Conservation (phyloP, 768 basidiomycete genomes). For the Auriculariales sp. region DNA sequence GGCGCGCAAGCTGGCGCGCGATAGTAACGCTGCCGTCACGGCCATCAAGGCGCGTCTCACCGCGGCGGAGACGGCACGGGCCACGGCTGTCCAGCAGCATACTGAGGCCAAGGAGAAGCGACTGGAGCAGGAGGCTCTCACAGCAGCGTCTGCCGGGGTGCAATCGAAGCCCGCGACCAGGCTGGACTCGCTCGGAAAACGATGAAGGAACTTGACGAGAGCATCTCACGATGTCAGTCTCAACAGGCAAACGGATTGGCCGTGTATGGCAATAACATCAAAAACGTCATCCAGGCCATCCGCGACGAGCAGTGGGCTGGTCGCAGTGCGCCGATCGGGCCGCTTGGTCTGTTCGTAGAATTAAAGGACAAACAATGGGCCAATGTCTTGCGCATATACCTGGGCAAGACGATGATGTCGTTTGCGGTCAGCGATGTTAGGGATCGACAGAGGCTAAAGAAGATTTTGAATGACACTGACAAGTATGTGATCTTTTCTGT, state of each 20-base stretch:
- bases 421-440: slow-evolving; percentile 65
- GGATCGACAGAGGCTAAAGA: slow-evolving; percentile 44
- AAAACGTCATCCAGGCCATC: slow-evolving; percentile 40
- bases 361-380: slow-evolving; percentile 61
- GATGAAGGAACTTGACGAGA: slow-evolving; percentile 32
- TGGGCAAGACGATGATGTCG: slow-evolving; percentile 45
- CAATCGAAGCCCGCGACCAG: neutral
- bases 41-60: neutral
- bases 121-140: too few species aligned
- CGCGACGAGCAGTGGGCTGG: slow-evolving; percentile 42
- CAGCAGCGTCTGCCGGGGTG: neutral
- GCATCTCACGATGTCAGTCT: slow-evolving; percentile 34
- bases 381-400: slow-evolving; percentile 42
- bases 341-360: slow-evolving; percentile 66
- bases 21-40: neutral
- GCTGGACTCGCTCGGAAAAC: slow-evolving; percentile 17
- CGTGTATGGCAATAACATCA: slow-evolving; percentile 51
- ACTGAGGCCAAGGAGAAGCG: neutral
- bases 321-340: slow-evolving; percentile 47
- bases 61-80: neutral
- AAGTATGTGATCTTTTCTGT: slow-evolving; percentile 36
- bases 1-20: neutral
- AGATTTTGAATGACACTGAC: slow-evolving; percentile 34
- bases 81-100: neutral
- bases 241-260: slow-evolving; percentile 43